Base-by-base conservation (phyloP, 352 stramenopile genomes). In the Labyrinthula sp. region DNA sequence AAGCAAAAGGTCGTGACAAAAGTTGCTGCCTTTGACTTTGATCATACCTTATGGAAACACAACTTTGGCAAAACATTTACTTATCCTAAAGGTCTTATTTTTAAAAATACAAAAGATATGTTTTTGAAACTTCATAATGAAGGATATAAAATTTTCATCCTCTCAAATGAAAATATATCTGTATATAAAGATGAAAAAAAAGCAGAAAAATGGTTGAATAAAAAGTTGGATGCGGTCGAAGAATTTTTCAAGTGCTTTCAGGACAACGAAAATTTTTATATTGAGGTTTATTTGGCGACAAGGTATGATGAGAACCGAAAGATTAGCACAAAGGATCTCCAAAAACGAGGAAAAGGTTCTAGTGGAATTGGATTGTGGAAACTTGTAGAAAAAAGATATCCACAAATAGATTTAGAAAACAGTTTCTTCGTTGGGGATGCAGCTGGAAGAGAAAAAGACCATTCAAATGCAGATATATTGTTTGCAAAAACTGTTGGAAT, bases 1-100 rank as follows among this genome's bases (percentile, higher is more conserved):
- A n/a, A n/a, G n/a, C n/a, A n/a, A n/a, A 12, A 8, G 10, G 9
- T 9, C 34, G 9, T 21, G 17, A 8, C 14, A 9, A 10, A 21
- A 8, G 43, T 52, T 0, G 43, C 43, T 5, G 43, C 12, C 35
- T 52, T 52, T 22, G 43, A 52, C 26, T 52, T 52, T 17, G 43
- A 52, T 15, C 31, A 35, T 2, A 45, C 31, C 35, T 28, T 52
- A 7, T 52, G 40, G 33, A 7, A 30, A n/a, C 7, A 21, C 8
- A 7, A 37, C 0, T 24, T 29, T 12, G 10, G 10, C 4, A 7
- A 3, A 3, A 29, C 0, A 4, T 24, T 1, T 17, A 50, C 28
- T 14, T n/a, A 49, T 6, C 8, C 40, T 10, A 9, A 38, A 25
- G 6, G 17, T n/a, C 30, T 52, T 0, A 25, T 50, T 35, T 47